Evolutionary conservation across 331 rosid genomes (phyloP).

Genomic region (Acacia concinna): DNA sequence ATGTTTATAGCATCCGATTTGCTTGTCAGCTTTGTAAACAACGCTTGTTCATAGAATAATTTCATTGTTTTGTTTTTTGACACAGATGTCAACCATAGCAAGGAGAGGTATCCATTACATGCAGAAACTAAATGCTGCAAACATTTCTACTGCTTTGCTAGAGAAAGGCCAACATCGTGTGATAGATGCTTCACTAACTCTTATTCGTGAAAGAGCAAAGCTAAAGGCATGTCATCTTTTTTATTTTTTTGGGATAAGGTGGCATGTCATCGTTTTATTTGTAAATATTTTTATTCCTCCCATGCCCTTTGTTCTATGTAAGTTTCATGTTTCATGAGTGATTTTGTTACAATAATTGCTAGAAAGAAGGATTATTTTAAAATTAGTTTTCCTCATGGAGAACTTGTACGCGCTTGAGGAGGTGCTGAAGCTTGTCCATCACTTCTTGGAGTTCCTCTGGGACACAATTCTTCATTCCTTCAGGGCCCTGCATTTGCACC

Average conservation of each 20-base stretch:
- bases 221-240: slow-evolving; percentile 58
- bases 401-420: slow-evolving; percentile 90
- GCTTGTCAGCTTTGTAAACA: background rate
- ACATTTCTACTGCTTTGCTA: slow-evolving; percentile 53
- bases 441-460: slow-evolving; percentile 92
- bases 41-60: background rate
- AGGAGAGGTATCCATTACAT: slow-evolving; percentile 66
- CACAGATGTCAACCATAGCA: slow-evolving; percentile 56
- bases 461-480: slow-evolving; percentile 96
- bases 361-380: slow-evolving; percentile 8
- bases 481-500: slow-evolving; percentile 99
- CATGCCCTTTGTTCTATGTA: background rate
- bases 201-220: slow-evolving; percentile 93
- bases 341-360: slow-evolving; percentile 12
- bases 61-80: slow-evolving; percentile 5
- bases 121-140: slow-evolving; percentile 57
- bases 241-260: background rate
- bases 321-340: background rate
- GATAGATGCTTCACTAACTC: slow-evolving; percentile 92
- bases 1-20: background rate
- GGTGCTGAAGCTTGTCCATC: slow-evolving; percentile 76
- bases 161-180: slow-evolving; percentile 78
- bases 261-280: slow-evolving; percentile 40
- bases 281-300: background rate
- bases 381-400: slow-evolving; percentile 57